These are phyloP conservation scores for Sanghuangporus sanghuang DNA, from an alignment of 1,284 basidiomycete genomes.

Conservation along the genomic window DNA sequence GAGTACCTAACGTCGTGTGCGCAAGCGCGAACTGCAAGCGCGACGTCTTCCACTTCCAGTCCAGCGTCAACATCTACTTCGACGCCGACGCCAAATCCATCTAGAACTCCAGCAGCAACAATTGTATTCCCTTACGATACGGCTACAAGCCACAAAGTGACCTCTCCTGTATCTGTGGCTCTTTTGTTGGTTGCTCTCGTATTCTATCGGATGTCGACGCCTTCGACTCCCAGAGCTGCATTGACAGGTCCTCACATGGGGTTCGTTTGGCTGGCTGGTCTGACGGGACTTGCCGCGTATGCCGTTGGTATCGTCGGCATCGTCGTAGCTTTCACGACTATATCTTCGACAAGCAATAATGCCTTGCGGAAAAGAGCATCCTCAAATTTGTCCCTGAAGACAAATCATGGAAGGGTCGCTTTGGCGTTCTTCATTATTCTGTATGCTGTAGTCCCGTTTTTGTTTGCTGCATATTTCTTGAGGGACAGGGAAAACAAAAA, in stretches of 20 bases:
- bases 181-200: constrained; percentile 51
- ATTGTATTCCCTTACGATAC: constrained; percentile 37
- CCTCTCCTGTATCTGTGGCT: constrained; percentile 59
- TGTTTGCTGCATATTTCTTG: constrained; percentile 27
- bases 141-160: constrained; percentile 56
- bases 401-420: constrained; percentile 57
- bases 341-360: constrained; percentile 28
- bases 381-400: constrained; percentile 40
- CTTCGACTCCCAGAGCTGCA: constrained; percentile 23
- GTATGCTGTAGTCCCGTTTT: constrained; percentile 48
- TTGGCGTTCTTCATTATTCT: constrained; percentile 55
- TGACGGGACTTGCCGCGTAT: constrained; percentile 47
- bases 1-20: constrained; percentile 60
- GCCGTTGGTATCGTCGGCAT: constrained; percentile 57
- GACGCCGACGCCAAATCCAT: constrained; percentile 18
- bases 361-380: constrained; percentile 30
- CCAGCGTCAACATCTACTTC: constrained; percentile 20
- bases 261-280: constrained; percentile 33
- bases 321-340: constrained; percentile 55
- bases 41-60: constrained; percentile 23
- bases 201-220: constrained; percentile 46
- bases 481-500: neutral
- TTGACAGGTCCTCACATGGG: constrained; percentile 23
- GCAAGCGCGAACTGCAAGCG: constrained; percentile 28
- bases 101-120: constrained; percentile 7